Evolutionary conservation across 2,329 filamentous ascomycete genomes (phyloP).

Genomic region (Epichloe elymi): DNA sequence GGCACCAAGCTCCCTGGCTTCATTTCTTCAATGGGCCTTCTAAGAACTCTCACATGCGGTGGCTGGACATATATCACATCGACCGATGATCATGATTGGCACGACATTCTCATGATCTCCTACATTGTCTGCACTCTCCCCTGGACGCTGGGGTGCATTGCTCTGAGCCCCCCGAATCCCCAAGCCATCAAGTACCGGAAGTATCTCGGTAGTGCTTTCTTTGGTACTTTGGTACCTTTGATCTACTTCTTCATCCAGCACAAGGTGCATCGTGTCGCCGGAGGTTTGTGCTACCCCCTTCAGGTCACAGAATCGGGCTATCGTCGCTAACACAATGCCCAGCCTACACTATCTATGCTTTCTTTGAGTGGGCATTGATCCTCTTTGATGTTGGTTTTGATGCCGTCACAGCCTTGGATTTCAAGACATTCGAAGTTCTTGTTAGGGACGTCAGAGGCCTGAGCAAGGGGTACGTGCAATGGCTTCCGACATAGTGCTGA

Average conservation of each 20-base stretch:
- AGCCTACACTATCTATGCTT: slow-evolving; percentile 96
- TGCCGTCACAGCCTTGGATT: slow-evolving; percentile 86
- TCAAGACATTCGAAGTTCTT: slow-evolving; percentile 74
- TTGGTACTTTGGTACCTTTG: slow-evolving; percentile 77
- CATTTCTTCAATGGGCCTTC: slow-evolving; percentile 64
- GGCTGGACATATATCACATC: slow-evolving; percentile 99
- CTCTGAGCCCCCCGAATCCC: slow-evolving; percentile 73
- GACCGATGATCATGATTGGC: slow-evolving; percentile 96
- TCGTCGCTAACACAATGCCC: slow-evolving; percentile 7
- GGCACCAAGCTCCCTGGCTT: slow-evolving; percentile 68
- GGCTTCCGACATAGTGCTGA: slow-evolving; percentile 71
- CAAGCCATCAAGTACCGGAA: slow-evolving; percentile 81
- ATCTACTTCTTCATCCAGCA: slow-evolving; percentile 98
- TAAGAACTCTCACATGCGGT: slow-evolving; percentile 86
- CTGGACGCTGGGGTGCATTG: slow-evolving; percentile 86
- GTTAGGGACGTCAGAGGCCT: slow-evolving; percentile 79
- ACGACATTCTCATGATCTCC: slow-evolving; percentile 98
- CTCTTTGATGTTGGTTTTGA: slow-evolving; percentile 94
- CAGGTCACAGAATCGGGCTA: too few species aligned
- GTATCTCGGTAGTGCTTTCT: slow-evolving; percentile 70
- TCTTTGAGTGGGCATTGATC: slow-evolving; percentile 95
- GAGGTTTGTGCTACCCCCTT: slow-evolving; percentile 48
- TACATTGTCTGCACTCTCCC: slow-evolving; percentile 84
- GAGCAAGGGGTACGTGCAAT: slow-evolving; percentile 96
- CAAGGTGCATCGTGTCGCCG: slow-evolving; percentile 86